Percentiles rank a stretch among this genome's conserved stretches.
phyloP scores from a whole-genome alignment of 192 early-diverging fungal genomes.

The Chytriomyces sp. region DNA sequence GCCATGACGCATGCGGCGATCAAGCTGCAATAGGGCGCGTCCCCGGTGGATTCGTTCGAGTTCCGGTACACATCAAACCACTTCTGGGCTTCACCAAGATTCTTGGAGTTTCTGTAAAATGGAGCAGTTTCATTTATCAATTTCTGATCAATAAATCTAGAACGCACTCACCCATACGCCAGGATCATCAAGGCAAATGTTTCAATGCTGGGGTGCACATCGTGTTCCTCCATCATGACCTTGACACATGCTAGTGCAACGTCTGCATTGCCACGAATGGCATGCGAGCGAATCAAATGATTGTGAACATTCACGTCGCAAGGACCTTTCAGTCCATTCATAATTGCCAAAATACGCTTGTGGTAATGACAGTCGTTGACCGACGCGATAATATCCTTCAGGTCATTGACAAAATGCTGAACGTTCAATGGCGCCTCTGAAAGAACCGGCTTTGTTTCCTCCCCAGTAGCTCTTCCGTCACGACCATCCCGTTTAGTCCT shows the following conservation, averaged over 20 bases:
- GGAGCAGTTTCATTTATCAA: neutral
- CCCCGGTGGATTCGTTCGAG: neutral
- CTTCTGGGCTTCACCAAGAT: slow-evolving; percentile 3
- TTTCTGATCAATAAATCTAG: neutral
- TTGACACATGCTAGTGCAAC: neutral
- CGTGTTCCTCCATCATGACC: neutral
- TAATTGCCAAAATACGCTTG: too few relatives aligned
- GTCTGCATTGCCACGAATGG: neutral
- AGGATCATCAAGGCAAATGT: slow-evolving; percentile 4
- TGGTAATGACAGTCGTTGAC: too few relatives aligned
- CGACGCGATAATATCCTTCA: too few relatives aligned
- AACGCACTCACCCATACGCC: neutral
- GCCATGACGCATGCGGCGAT: neutral
- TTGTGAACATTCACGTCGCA: slow-evolving; percentile 1
- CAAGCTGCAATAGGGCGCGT: slow-evolving; percentile 7
- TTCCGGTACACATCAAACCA: slow-evolving; percentile 26
- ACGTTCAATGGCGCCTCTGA: too few relatives aligned
- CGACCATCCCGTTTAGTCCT: too few relatives aligned
- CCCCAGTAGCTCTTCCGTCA: too few relatives aligned
- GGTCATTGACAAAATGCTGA: too few relatives aligned
- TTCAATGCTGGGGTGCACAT: neutral
- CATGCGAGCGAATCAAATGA: neutral
- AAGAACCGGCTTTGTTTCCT: too few relatives aligned
- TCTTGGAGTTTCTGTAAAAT: neutral
- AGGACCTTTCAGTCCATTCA: too few relatives aligned